Conservation (phyloP, 345 rosid genomes). For the Balakata baccata region DNA sequence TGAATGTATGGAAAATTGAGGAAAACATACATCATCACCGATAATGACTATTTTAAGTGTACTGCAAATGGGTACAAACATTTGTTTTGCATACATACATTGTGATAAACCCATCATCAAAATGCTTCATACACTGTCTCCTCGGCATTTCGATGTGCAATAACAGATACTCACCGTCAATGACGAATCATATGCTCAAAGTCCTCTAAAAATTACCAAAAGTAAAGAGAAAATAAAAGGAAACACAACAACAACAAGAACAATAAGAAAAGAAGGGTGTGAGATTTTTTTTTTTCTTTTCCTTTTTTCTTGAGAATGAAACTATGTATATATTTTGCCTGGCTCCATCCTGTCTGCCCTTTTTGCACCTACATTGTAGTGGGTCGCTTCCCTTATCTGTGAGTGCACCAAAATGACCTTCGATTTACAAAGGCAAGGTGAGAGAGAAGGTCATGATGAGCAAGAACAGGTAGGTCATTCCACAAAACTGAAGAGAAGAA, state of each 20-base stretch:
- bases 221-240: not conserved
- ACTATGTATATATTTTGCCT: slow-evolving; percentile 21
- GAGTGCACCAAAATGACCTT: slow-evolving; percentile 38
- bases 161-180: slow-evolving; percentile 11
- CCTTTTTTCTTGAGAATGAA: not conserved
- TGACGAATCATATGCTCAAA: slow-evolving; percentile 11
- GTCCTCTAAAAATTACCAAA: slow-evolving; percentile 6
- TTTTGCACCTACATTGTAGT: slow-evolving; percentile 30
- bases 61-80: slow-evolving; percentile 7
- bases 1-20: slow-evolving; percentile 8
- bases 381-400: slow-evolving; percentile 21
- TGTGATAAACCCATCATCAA: slow-evolving; percentile 7
- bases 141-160: slow-evolving; percentile 3
- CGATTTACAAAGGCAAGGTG: slow-evolving; percentile 23
- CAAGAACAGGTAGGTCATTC: slow-evolving; percentile 38
- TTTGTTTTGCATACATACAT: slow-evolving; percentile 4
- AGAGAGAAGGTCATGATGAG: slow-evolving; percentile 9
- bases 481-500: slow-evolving; percentile 6
- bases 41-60: slow-evolving; percentile 11
- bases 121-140: slow-evolving; percentile 14
- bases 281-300: not conserved
- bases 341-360: slow-evolving; percentile 37
- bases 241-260: not conserved
- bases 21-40: slow-evolving; percentile 9
- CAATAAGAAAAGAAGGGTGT: not conserved